Evolutionary conservation across 2,329 filamentous ascomycete genomes (phyloP), one percentile per base, ranked within the genome.

Genomic region (Penicillium sp.): DNA sequence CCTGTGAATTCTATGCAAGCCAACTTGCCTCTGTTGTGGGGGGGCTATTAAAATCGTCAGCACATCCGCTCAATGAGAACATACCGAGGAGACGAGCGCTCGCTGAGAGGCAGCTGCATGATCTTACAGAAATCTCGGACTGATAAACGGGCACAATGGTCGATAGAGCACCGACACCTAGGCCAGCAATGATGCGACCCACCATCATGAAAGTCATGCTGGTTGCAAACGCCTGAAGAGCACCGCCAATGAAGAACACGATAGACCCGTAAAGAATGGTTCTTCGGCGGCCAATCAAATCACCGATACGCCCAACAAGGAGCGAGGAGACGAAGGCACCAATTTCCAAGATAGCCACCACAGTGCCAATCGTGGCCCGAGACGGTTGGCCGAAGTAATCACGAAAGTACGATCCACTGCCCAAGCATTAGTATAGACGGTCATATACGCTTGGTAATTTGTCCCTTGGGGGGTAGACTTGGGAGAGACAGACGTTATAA

Each of bases 1-100:
- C 94, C 94, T 0, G 93, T 93, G 68, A 97, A 99, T 72, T 99
- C 94, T 61, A 99, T 97, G 72, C 94, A 97, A 23, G 93, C 94
- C 56, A 99, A 81, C 75, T 94, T 95, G 58, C 94, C 94, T 65
- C 94, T 84, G 73, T 96, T 97, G 69, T 99, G 94, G 5, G 94
- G 91, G 45, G 94, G 94, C 69, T 71, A 38, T 18, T 46, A 4
- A 0, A 18, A 9, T 16, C 5, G 39, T 52, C 31, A 52, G 49
- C 41, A 42, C 23, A 39, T 23, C 10, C 18, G 18, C 16, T 18
- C 34, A 10, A 39, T 12, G 10, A 6, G 13, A 12, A 29, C 3
- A 29, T 29, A 29, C 28, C 28, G 3, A 3, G 28, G 16, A 21
- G 16, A 39, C 12, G 6, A 39, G 10, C 9, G n/a, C 33, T 36